Percentiles rank a stretch among this genome's conserved stretches.
Evolutionary conservation across 805 yeast genomes (phyloP).

Genomic region (Wickerhamiella dianesei): DNA sequence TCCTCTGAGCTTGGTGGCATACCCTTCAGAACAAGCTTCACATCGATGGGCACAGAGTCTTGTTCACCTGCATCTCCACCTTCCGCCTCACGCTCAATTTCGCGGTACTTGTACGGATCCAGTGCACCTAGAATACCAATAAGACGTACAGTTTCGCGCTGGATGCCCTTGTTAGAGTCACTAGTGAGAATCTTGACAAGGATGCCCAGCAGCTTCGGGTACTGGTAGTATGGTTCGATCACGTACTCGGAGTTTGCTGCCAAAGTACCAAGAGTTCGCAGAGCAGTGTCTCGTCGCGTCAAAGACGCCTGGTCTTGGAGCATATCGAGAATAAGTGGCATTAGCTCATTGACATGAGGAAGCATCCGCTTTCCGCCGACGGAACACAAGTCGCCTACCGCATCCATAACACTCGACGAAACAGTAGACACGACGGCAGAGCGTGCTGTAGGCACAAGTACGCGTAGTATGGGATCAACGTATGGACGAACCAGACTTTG

Average conservation of each 20-base stretch:
- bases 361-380: constrained; percentile 80
- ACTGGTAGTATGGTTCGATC: constrained; percentile 80
- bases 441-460: constrained; percentile 59
- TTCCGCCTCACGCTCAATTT: constrained; percentile 62
- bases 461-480: constrained; percentile 79
- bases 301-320: constrained; percentile 89
- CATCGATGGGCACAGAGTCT: constrained; percentile 81
- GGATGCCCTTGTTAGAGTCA: constrained; percentile 52
- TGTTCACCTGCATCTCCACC: constrained; percentile 38
- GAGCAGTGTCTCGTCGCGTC: constrained; percentile 75
- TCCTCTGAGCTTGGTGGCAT: constrained; percentile 85
- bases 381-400: constrained; percentile 76
- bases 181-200: constrained; percentile 69
- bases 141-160: constrained; percentile 78
- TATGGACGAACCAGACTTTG: constrained; percentile 79
- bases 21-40: constrained; percentile 81
- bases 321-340: constrained; percentile 79
- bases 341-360: constrained; percentile 55
- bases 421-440: constrained; percentile 60
- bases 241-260: constrained; percentile 90
- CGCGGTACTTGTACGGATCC: constrained; percentile 92
- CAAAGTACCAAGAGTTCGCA: constrained; percentile 74
- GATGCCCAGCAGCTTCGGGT: constrained; percentile 77
- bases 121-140: constrained; percentile 92
- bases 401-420: constrained; percentile 70